These are phyloP conservation scores for Mycena rebaudengoi DNA, from an alignment of 768 basidiomycete genomes.

Conservation along the genomic window DNA sequence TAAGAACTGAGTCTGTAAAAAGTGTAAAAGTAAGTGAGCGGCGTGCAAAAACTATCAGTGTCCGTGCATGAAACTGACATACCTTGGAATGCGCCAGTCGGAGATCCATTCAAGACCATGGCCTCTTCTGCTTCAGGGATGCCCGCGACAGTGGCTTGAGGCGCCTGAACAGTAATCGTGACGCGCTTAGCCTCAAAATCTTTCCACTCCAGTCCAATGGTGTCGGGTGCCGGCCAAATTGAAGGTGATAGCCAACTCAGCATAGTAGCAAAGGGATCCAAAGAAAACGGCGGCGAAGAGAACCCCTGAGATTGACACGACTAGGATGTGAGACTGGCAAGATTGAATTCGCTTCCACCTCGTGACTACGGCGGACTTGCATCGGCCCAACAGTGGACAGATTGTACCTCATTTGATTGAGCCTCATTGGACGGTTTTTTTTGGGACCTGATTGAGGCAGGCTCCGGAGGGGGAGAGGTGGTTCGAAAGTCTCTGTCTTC, in stretches of 20 bases:
- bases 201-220: constrained; percentile 2
- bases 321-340: constrained; percentile 4
- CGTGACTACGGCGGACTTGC: constrained; percentile 1
- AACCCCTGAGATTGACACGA: constrained; percentile 4
- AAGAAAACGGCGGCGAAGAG: constrained; percentile 1
- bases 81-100: constrained; percentile 10
- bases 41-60: too few species aligned
- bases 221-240: constrained; percentile 1
- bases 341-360: constrained; percentile 4
- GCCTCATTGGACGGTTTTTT: too few species aligned
- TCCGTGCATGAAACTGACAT: too few species aligned
- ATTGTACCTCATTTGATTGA: too few species aligned
- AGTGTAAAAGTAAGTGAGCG: too few species aligned
- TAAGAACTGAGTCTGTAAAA: too few species aligned
- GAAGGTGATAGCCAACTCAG: constrained; percentile 4
- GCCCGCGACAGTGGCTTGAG: constrained; percentile 4
- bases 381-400: too few species aligned
- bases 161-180: background rate
- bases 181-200: background rate
- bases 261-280: constrained; percentile 5
- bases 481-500: constrained; percentile 3
- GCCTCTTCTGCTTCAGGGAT: background rate
- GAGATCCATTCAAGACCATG: constrained; percentile 12
- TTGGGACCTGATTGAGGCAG: too few species aligned
- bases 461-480: too few species aligned